Percentiles rank a stretch among this genome's conserved stretches.
phyloP scores from a whole-genome alignment of 352 stramenopile species.

The Phytophthora capsici region DNA sequence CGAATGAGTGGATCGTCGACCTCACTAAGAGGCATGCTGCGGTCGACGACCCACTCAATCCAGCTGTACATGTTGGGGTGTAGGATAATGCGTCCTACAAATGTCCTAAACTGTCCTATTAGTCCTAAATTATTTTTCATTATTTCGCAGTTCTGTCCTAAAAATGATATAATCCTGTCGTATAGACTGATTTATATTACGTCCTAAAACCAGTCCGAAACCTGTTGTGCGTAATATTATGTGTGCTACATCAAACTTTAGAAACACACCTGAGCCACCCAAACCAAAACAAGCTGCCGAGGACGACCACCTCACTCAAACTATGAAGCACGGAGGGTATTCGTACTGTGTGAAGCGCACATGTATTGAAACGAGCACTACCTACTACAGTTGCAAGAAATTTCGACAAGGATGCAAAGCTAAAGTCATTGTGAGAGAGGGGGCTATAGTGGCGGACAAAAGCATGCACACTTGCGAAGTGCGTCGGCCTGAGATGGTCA shows the following conservation, averaged over 20 bases:
- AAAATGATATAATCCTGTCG: neutral
- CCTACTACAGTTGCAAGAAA: neutral
- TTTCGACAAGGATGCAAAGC: neutral
- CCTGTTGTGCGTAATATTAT: no score
- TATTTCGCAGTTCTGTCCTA: neutral
- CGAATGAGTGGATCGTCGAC: no score
- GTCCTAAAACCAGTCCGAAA: no score
- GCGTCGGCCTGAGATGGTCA: neutral
- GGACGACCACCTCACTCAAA: neutral
- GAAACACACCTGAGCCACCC: no score
- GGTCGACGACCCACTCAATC: no score
- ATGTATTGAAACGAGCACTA: neutral
- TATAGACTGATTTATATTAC: neutral
- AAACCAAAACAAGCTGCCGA: neutral
- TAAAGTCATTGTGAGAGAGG: neutral
- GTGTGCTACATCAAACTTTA: no score
- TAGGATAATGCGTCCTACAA: neutral
- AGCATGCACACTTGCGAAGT: neutral
- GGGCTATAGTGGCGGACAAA: neutral
- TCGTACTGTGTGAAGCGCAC: neutral
- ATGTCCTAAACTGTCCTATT: neutral
- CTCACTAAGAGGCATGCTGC: no score
- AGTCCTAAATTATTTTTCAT: neutral
- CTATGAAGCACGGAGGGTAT: neutral
- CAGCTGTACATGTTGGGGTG: slow-evolving; percentile 3